A percentile compares a stretch with the other conserved stretches of the same genome.
Evolutionary conservation across 352 stramenopile genomes (phyloP).

Genomic region (Thraustochytrium sp.): DNA sequence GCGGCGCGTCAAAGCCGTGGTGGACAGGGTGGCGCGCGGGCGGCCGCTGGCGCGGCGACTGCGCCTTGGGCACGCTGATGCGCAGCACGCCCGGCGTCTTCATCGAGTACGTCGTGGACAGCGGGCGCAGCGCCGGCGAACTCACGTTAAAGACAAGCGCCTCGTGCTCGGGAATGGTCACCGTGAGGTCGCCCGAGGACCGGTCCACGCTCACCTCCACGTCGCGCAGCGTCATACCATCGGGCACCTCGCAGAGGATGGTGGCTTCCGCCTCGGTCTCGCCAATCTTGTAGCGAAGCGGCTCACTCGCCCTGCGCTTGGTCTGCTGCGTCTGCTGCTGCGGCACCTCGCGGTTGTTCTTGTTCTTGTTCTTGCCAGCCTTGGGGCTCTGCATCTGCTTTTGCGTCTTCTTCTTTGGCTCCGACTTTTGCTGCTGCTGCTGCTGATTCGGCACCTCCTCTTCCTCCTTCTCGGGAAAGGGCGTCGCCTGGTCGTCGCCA

Average conservation of each 20-base stretch:
- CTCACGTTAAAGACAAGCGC: neutral
- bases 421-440: neutral
- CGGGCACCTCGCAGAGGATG: constrained; percentile 2
- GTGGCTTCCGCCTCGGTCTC: neutral
- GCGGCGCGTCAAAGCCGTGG: neutral
- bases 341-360: neutral
- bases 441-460: neutral
- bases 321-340: too few relatives aligned
- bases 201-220: neutral
- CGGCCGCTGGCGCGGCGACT: neutral
- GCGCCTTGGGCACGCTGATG: neutral
- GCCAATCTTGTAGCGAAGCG: constrained; percentile 10
- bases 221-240: neutral
- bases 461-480: neutral
- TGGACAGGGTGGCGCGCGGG: neutral
- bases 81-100: neutral
- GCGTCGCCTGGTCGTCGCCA: neutral
- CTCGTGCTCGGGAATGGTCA: neutral
- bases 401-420: neutral
- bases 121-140: neutral
- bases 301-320: too few relatives aligned
- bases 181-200: neutral
- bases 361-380: neutral
- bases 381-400: neutral
- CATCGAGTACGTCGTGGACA: neutral